A percentile compares a stretch with the other conserved stretches of the same genome.
Evolutionary conservation across 768 basidiomycete genomes (phyloP).

Genomic region (Suillus sp.): DNA sequence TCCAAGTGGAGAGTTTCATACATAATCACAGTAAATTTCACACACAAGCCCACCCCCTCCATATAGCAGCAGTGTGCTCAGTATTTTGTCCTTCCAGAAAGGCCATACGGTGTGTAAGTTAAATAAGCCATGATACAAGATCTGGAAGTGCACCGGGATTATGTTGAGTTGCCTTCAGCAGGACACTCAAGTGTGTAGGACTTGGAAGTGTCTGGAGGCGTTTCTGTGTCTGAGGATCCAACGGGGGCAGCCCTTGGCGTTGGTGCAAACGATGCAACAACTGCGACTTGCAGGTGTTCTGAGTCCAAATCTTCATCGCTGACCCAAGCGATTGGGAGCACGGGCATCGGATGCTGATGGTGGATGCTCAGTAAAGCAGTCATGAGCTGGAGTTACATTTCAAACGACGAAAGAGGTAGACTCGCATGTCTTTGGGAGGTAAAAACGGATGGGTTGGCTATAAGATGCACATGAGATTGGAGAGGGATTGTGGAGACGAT

Average conservation of each 20-base stretch:
- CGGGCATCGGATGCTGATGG: conserved; percentile 27
- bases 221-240: conserved; percentile 63
- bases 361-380: conserved; percentile 53
- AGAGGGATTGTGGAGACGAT: conserved; percentile 37
- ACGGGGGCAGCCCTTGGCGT: conserved; percentile 37
- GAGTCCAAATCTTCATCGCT: conserved; percentile 45
- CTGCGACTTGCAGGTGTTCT: conserved; percentile 34
- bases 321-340: conserved; percentile 18
- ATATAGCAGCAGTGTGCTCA: conserved; percentile 53
- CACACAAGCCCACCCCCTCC: conserved; percentile 66
- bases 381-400: conserved; percentile 57
- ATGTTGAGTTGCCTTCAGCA: conserved; percentile 49
- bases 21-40: conserved; percentile 71
- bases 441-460: conserved; percentile 74
- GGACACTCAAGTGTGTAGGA: conserved; percentile 50
- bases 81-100: conserved; percentile 53
- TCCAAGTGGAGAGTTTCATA: conserved; percentile 64
- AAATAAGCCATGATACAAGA: conserved; percentile 60
- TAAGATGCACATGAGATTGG: conserved; percentile 51
- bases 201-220: conserved; percentile 62
- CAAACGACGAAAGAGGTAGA: conserved; percentile 47
- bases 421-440: conserved; percentile 58
- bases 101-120: conserved; percentile 65
- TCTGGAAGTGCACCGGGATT: conserved; percentile 42
- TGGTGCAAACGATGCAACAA: conserved; percentile 40